Conservation (phyloP, 2,329 filamentous ascomycete genomes). For the Fusarium sp. region DNA sequence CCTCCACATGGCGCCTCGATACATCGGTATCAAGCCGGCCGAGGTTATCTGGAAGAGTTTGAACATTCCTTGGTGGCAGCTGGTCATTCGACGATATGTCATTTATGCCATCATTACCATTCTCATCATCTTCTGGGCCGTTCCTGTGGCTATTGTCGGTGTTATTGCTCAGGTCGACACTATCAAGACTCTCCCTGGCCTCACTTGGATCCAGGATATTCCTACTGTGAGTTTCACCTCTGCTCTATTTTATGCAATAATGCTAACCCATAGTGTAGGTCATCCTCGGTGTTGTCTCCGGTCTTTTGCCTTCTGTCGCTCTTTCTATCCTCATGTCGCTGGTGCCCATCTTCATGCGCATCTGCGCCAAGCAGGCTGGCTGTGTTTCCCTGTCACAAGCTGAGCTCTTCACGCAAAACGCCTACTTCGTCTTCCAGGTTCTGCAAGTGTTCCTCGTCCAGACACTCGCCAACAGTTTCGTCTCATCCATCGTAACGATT, state of each 20-base stretch:
- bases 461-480: conserved; percentile 82
- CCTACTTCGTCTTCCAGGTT: conserved; percentile 90
- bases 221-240: conserved; percentile 57
- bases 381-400: conserved; percentile 81
- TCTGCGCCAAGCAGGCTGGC: conserved; percentile 80
- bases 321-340: conserved; percentile 85
- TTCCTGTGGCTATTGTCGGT: conserved; percentile 82
- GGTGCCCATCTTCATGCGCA: conserved; percentile 74
- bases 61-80: conserved; percentile 75
- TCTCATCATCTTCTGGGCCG: conserved; percentile 86
- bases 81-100: conserved; percentile 73
- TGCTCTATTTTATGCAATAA: neutral
- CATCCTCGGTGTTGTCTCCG: conserved; percentile 83
- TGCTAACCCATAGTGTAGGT: conserved; percentile 35
- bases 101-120: conserved; percentile 74
- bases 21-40: conserved; percentile 80
- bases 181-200: conserved; percentile 73
- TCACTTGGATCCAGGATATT: conserved; percentile 78
- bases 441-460: conserved; percentile 93
- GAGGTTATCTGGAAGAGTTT: conserved; percentile 92
- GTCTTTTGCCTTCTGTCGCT: conserved; percentile 81
- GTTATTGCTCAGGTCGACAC: conserved; percentile 84
- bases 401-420: conserved; percentile 90
- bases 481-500: conserved; percentile 73
- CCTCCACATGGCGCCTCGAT: conserved; percentile 85